Evolutionary conservation across 805 yeast species (phyloP).

Genomic region (Wickerhamiella lipophila): DNA sequence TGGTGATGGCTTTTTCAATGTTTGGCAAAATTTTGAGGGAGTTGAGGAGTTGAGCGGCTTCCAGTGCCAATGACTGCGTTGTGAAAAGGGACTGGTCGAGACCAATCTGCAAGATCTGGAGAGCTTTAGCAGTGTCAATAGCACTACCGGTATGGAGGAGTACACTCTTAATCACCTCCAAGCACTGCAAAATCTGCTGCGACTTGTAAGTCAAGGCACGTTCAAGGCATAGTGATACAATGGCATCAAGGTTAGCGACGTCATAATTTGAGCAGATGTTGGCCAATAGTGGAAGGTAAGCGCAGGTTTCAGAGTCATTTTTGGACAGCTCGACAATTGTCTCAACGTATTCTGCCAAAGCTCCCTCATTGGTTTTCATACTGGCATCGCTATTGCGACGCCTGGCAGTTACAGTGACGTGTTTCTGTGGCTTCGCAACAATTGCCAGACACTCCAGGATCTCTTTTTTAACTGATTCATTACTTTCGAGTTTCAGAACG

Average conservation of each 20-base stretch:
- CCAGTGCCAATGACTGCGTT: slow-evolving; percentile 3
- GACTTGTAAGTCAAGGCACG: neutral
- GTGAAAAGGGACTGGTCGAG: neutral
- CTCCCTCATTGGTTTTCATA: neutral
- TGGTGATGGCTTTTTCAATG: neutral
- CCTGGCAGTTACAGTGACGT: neutral
- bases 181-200: neutral
- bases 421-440: neutral
- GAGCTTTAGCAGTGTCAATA: neutral
- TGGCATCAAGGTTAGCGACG: neutral
- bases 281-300: neutral
- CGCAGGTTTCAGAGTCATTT: neutral
- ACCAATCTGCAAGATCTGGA: neutral
- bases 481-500: neutral
- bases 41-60: neutral
- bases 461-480: slow-evolving; percentile 7
- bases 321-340: neutral
- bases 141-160: neutral
- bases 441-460: neutral
- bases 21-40: neutral
- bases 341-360: neutral
- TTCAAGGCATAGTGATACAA: neutral
- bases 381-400: slow-evolving; percentile 8
- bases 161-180: neutral
- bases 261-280: neutral